Percentiles rank a stretch among this genome's conserved stretches.
These are phyloP conservation scores for Entomortierella beljakovae DNA, from an alignment of 192 early-diverging fungal species.

Conservation along the genomic window DNA sequence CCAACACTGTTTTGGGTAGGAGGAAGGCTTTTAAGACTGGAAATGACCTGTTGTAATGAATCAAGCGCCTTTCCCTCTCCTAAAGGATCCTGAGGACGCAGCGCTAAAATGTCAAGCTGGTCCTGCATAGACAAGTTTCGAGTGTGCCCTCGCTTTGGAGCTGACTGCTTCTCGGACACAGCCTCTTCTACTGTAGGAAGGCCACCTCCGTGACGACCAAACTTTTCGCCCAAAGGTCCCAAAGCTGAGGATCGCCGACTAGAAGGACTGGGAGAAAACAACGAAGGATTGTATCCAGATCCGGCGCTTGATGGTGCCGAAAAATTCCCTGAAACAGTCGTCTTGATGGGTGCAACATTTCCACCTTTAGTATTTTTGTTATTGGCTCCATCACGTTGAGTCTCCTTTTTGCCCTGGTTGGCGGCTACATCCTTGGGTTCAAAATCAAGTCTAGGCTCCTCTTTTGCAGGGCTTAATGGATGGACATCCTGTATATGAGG, in stretches of 20 bases:
- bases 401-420: background rate
- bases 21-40: conserved; percentile 62
- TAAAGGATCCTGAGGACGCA: conserved; percentile 11
- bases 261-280: conserved; percentile 25
- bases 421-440: background rate
- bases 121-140: conserved; percentile 47
- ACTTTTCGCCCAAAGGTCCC: conserved; percentile 22
- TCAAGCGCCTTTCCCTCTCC: conserved; percentile 56
- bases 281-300: no score
- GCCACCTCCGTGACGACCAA: conserved; percentile 24
- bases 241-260: conserved; percentile 42
- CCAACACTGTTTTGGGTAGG: conserved; percentile 15
- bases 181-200: conserved; percentile 47
- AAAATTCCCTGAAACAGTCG: conserved; percentile 8
- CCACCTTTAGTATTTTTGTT: background rate
- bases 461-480: background rate
- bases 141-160: conserved; percentile 1
- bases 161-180: conserved; percentile 2
- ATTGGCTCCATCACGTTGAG: background rate
- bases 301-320: conserved; percentile 13
- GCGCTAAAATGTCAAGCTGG: conserved; percentile 34
- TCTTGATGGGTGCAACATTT: conserved; percentile 8
- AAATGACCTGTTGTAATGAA: conserved; percentile 67
- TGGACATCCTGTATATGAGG: background rate
- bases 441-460: background rate